Conservation (phyloP, 345 rosid species). For the Syzygium grande region DNA sequence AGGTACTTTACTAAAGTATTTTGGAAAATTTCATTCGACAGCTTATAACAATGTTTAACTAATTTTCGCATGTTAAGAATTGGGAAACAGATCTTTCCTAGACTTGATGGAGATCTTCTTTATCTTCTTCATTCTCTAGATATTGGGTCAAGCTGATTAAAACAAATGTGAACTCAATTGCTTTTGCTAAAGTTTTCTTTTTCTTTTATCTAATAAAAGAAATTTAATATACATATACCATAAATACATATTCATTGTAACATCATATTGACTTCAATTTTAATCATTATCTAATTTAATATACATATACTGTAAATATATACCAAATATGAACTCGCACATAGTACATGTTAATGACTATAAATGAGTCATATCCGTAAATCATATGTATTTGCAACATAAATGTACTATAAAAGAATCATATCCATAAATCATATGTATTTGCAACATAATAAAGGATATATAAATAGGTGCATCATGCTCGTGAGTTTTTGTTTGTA, state of each 20-base stretch:
- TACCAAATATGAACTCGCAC: not conserved
- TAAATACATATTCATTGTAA: not conserved
- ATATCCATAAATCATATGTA: not conserved
- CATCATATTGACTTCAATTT: not conserved
- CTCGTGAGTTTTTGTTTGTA: not conserved
- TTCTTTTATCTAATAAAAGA: not conserved
- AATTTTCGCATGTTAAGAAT: too few relatives aligned
- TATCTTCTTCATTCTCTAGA: too few relatives aligned
- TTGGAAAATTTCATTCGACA: too few relatives aligned
- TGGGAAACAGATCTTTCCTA: too few relatives aligned
- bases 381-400: not conserved
- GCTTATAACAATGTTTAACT: too few relatives aligned
- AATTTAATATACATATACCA: not conserved
- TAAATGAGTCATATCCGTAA: not conserved
- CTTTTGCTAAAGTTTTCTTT: not conserved
- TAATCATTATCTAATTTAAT: not conserved
- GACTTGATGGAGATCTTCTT: too few relatives aligned
- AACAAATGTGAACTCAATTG: not conserved
- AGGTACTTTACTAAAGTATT: too few relatives aligned
- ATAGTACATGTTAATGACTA: not conserved
- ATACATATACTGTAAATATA: too few relatives aligned
- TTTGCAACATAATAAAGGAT: not conserved
- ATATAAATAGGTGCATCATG: not conserved
- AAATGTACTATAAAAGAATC: not conserved
- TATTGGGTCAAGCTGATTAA: too few relatives aligned